Conservation (phyloP, 2,329 filamentous ascomycete genomes). For the Escovopsis sp. region DNA sequence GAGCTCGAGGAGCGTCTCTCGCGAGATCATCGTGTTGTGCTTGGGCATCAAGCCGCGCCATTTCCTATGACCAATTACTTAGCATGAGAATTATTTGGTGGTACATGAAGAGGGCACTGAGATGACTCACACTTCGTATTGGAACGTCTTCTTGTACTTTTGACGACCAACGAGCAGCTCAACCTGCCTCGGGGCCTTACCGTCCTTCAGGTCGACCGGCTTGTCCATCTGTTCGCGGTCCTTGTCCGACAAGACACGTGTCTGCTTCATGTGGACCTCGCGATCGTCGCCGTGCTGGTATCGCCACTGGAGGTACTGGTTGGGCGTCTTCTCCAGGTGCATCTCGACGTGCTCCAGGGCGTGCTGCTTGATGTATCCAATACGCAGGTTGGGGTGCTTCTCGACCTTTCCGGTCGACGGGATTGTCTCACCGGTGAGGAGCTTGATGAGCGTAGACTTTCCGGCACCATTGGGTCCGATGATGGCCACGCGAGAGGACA, state of each 20-base stretch:
- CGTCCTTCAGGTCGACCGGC: conserved; percentile 70
- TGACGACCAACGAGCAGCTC: conserved; percentile 89
- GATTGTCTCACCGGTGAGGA: conserved; percentile 83
- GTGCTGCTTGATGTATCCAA: conserved; percentile 99
- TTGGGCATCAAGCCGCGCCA: conserved; percentile 84
- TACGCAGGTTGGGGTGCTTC: conserved; percentile 96
- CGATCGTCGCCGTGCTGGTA: conserved; percentile 95
- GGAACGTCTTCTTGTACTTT: conserved; percentile 98
- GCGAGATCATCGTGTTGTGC: conserved; percentile 81
- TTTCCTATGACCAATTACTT: conserved; percentile 40
- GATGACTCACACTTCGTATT: conserved; percentile 71
- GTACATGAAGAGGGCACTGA: not conserved
- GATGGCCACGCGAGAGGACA: conserved; percentile 89
- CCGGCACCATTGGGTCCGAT: conserved; percentile 96
- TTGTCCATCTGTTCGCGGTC: conserved; percentile 90
- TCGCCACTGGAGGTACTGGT: conserved; percentile 97
- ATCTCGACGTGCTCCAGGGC: conserved; percentile 98
- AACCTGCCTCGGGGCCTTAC: conserved; percentile 60
- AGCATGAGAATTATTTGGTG: not conserved
- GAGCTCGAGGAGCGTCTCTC: conserved; percentile 73
- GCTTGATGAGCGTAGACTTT: conserved; percentile 96
- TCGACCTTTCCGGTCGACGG: conserved; percentile 77
- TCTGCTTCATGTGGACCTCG: conserved; percentile 96
- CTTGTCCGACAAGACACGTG: conserved; percentile 69
- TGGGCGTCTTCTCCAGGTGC: conserved; percentile 98